Percentiles rank a stretch among this genome's conserved stretches.
phyloP scores from a whole-genome alignment of 306 rosid genomes.

The Cucumis melo region DNA sequence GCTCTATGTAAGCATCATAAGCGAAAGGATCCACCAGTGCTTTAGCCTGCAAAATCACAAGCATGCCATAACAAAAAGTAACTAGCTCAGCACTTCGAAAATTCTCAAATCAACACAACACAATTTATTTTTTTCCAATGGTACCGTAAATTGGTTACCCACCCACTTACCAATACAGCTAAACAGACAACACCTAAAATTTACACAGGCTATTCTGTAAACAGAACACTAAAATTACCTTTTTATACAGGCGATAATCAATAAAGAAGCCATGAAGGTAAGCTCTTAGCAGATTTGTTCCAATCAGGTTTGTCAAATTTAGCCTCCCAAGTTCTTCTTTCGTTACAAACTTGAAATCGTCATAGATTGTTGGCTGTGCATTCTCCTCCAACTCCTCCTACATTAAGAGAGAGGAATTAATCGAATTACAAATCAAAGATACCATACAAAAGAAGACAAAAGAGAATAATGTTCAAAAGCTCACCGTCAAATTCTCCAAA shows the following conservation, averaged over 20 bases:
- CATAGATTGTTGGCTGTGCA: conserved; percentile 60
- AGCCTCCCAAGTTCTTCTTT: conserved; percentile 79
- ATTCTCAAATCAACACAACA: neutral
- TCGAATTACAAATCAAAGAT: neutral
- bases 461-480: conserved; percentile 16
- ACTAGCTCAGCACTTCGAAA: neutral
- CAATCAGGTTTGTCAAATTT: conserved; percentile 61
- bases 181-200: neutral
- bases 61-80: neutral
- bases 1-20: conserved; percentile 43
- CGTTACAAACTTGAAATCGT: conserved; percentile 65
- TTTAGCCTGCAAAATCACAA: conserved; percentile 57
- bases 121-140: neutral
- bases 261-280: conserved; percentile 83
- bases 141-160: neutral
- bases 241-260: conserved; percentile 49
- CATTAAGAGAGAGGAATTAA: conserved; percentile 4
- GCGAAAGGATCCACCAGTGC: conserved; percentile 53
- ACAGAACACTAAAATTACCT: conserved; percentile 27
- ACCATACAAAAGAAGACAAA: conserved; percentile 6
- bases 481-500: conserved; percentile 74
- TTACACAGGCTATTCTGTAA: conserved; percentile 12
- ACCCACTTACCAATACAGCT: neutral
- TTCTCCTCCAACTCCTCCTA: conserved; percentile 86
- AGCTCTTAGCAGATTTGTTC: conserved; percentile 69